phyloP scores from a whole-genome alignment of 2,329 filamentous ascomycete genomes.

The Penicillium sp. region DNA sequence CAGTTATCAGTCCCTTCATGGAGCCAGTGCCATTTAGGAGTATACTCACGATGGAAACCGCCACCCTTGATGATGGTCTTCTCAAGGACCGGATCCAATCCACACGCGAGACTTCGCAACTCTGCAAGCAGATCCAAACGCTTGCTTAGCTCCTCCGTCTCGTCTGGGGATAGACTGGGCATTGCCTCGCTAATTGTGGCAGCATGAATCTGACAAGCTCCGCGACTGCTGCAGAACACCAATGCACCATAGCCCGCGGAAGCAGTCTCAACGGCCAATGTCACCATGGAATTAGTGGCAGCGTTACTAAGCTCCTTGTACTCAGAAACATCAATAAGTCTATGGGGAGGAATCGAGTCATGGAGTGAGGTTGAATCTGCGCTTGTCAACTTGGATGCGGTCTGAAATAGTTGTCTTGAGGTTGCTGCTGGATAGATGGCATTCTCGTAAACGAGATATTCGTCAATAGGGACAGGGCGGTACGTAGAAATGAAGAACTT shows the following conservation, averaged over 20 bases:
- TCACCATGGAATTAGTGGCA: slow-evolving; percentile 69
- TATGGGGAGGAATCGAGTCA: slow-evolving; percentile 38
- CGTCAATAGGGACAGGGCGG: slow-evolving; percentile 72
- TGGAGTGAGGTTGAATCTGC: slow-evolving; percentile 31
- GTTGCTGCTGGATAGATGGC: slow-evolving; percentile 64
- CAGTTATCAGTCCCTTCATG: slow-evolving; percentile 31
- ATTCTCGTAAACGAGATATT: slow-evolving; percentile 72
- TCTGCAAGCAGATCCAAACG: slow-evolving; percentile 67
- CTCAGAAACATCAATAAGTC: slow-evolving; percentile 56
- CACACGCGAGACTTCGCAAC: slow-evolving; percentile 65
- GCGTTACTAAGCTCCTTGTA: slow-evolving; percentile 65
- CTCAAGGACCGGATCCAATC: slow-evolving; percentile 65
- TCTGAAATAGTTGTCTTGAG: slow-evolving; percentile 61
- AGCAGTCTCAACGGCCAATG: slow-evolving; percentile 69
- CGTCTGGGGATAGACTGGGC: slow-evolving; percentile 53
- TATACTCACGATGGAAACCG: slow-evolving; percentile 69
- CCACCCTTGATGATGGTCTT: slow-evolving; percentile 67
- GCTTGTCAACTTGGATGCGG: slow-evolving; percentile 53
- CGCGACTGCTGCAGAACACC: slow-evolving; percentile 72
- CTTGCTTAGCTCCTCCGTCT: slow-evolving; percentile 55
- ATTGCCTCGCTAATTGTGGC: slow-evolving; percentile 67
- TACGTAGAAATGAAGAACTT: slow-evolving; percentile 74
- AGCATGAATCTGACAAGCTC: slow-evolving; percentile 69
- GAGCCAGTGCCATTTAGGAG: neutral
- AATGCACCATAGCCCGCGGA: slow-evolving; percentile 69